phyloP scores from a whole-genome alignment of 2,329 filamentous ascomycete genomes.

The Neonectria ditissima region DNA sequence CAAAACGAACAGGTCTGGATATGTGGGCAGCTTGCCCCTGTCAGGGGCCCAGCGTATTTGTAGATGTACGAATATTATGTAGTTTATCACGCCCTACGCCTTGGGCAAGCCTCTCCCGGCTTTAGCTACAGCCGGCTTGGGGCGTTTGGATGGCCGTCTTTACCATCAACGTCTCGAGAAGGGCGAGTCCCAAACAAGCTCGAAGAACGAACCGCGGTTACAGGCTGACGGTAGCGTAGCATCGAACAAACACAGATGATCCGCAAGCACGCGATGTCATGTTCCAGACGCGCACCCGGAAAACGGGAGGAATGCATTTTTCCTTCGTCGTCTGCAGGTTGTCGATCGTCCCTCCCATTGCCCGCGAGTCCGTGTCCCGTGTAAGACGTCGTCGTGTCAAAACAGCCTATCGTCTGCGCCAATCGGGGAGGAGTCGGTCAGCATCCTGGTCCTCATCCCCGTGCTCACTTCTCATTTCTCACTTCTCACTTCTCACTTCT shows the following conservation, averaged over 20 bases:
- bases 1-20: slow-evolving; percentile 15
- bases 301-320: background rate
- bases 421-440: background rate
- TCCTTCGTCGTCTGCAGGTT: background rate
- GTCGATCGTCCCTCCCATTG: background rate
- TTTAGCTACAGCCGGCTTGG: background rate
- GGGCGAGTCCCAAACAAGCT: background rate
- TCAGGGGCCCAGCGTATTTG: background rate
- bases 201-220: background rate
- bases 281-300: too few species aligned
- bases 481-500: background rate
- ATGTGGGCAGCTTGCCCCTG: background rate
- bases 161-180: background rate
- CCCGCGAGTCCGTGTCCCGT: background rate
- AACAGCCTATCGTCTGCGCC: background rate
- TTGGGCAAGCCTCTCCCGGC: background rate
- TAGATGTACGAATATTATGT: background rate
- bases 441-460: background rate
- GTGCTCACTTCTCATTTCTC: background rate
- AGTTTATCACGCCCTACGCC: background rate
- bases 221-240: background rate
- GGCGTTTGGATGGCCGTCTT: background rate
- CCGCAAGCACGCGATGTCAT: background rate
- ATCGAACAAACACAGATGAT: background rate
- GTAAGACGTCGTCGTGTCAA: background rate